Conservation (phyloP, 257 asterid species). For the Galeopsis tetrahit region DNA sequence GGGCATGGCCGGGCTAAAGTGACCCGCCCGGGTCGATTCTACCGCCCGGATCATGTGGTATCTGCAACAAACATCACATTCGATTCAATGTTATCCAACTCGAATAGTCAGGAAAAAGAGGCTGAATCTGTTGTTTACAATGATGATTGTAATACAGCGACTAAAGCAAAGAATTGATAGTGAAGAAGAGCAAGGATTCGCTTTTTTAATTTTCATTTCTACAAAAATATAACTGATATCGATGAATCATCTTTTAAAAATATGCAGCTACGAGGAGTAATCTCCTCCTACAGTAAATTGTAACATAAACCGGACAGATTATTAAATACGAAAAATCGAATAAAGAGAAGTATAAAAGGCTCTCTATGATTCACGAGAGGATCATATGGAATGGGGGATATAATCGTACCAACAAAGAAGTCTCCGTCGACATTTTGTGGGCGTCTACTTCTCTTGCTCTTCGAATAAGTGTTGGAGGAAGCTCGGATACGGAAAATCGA, state of each 20-base stretch:
- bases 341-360: neutral
- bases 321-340: neutral
- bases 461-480: slow-evolving; percentile 33
- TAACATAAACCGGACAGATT: neutral
- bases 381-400: slow-evolving; percentile 2
- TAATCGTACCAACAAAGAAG: slow-evolving; percentile 50
- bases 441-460: slow-evolving; percentile 37
- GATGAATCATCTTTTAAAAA: neutral
- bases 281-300: neutral
- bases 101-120: slow-evolving; percentile 5
- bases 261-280: slow-evolving; percentile 2
- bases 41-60: no score
- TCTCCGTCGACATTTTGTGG: slow-evolving; percentile 55
- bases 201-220: neutral
- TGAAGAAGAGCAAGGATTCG: neutral
- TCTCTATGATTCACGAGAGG: slow-evolving; percentile 4
- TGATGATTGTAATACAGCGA: neutral
- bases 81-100: neutral
- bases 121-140: neutral
- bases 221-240: neutral
- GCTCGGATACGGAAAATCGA: slow-evolving; percentile 37
- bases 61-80: slow-evolving; percentile 46
- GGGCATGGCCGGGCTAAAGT: no score
- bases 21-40: no score
- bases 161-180: neutral